Evolutionary conservation across 2,329 filamentous ascomycete genomes (phyloP), one percentile per base, ranked within the genome.

Genomic region (Mycocentrospora acerina): DNA sequence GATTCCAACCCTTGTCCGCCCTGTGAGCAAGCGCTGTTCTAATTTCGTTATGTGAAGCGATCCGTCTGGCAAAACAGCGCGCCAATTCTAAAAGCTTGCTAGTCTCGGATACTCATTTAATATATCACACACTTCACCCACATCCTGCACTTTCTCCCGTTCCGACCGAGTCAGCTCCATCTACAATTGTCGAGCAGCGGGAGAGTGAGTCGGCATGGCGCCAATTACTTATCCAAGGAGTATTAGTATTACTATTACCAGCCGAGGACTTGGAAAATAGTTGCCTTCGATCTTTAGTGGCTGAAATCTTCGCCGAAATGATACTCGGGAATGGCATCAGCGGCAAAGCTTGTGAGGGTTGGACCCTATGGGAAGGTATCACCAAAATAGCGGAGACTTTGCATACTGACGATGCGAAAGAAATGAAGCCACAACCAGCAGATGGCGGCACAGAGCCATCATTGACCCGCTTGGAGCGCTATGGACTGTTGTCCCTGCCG

Each of bases 231-330:
- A 85, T 90, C 12, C 83, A 90, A 60, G 88, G 85, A 19, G 77
- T 90, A 25, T 73, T 98, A 46, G 85, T 88, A 16, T 76, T 95
- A 35, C 78, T 98, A 12, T 77, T 98, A 14, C 93, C 93, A 8
- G 93, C 90, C 12, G 91, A 97, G 59, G 91, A 97, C 64, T 74
- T 97, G 26, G 83, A 91, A 59, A 97, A 95, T 64, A 81, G 81
- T 37, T 95, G 88, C 64, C 75, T 97, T 57, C 85, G 87, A 40
- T 79, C 88, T 24, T 75, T 98, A 46, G 85, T 96, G 46, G 82
- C 83, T 37, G 89, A 96, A 68, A 86, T 97, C 50, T 77, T 97
- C 46, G 88, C 90, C 6, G 90, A 96, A 68, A 82, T 95, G 64
- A 88, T 97, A 46, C 76, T 98, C 49, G 88, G 88, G 46, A 90